A percentile compares a stretch with the other conserved stretches of the same genome.
phyloP scores from a whole-genome alignment of 164 flowering plant genomes.

The Umbellularia californica region DNA sequence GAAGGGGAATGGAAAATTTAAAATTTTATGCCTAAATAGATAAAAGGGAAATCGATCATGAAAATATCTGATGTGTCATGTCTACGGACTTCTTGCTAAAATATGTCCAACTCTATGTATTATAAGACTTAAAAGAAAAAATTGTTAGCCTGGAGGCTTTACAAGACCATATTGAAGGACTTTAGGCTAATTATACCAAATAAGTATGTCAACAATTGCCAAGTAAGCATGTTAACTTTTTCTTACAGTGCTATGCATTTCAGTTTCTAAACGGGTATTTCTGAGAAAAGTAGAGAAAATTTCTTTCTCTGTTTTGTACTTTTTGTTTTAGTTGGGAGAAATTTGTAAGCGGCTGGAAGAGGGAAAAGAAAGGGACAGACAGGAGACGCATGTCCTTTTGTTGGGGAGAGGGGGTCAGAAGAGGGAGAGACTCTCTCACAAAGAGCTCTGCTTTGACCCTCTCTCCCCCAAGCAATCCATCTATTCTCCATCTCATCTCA shows the following conservation, averaged over 20 bases:
- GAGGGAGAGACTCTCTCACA: slow-evolving; percentile 5
- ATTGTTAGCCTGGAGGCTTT: rapidly evolving
- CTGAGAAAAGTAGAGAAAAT: background rate
- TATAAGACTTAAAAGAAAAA: no score
- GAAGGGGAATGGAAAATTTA: no score
- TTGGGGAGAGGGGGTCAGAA: slow-evolving; percentile 1
- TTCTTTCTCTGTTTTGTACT: background rate
- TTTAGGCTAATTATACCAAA: no score
- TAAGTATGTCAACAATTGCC: background rate
- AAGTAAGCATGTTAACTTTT: background rate
- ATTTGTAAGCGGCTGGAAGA: background rate
- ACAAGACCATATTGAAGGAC: no score
- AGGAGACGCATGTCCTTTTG: slow-evolving; percentile 3
- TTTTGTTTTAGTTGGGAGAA: background rate
- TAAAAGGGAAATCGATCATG: no score
- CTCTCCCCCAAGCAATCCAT: slow-evolving; percentile 15
- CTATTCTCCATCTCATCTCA: slow-evolving; percentile 1
- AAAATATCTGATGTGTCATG: no score
- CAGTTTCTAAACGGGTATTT: background rate
- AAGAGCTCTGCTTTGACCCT: slow-evolving; percentile 38
- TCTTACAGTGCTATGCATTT: background rate
- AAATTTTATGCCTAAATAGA: no score
- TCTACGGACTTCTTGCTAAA: no score
- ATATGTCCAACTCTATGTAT: rapidly evolving
- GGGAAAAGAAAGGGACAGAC: slow-evolving; percentile 13